These are phyloP conservation scores for Eucalyptus cloeziana DNA, from an alignment of 345 rosid species.

Conservation along the genomic window DNA sequence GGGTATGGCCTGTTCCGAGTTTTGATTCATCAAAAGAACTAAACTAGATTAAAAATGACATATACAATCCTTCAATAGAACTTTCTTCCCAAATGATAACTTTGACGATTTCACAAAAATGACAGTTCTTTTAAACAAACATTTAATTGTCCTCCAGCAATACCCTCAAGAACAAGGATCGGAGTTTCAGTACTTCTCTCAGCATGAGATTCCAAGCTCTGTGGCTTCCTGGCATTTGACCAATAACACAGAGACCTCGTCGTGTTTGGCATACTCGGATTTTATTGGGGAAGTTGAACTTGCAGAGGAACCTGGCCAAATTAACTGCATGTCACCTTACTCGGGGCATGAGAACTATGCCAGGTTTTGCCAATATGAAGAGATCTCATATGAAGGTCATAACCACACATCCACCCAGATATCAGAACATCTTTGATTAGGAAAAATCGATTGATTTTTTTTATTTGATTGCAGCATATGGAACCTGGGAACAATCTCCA, in stretches of 20 bases:
- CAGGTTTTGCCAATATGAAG: neutral
- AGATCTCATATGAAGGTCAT: neutral
- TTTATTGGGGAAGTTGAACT: slow-evolving; percentile 37
- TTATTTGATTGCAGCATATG: neutral
- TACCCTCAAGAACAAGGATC: slow-evolving; percentile 20
- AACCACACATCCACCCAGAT: neutral
- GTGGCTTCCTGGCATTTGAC: slow-evolving; percentile 4
- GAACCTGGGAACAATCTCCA: neutral
- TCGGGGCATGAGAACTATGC: neutral
- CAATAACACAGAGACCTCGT: slow-evolving; percentile 29
- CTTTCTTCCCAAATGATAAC: neutral
- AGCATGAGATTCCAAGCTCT: neutral
- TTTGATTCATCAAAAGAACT: slow-evolving; percentile 56
- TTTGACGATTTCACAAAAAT: neutral
- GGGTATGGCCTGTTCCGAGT: slow-evolving; percentile 51
- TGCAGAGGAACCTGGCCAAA: slow-evolving; percentile 1
- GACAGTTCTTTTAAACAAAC: neutral
- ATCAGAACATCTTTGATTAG: neutral
- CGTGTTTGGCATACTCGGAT: slow-evolving; percentile 33
- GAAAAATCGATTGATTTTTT: neutral
- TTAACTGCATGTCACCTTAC: slow-evolving; percentile 2
- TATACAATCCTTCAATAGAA: neutral
- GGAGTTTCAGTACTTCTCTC: slow-evolving; percentile 16
- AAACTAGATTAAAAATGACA: neutral
- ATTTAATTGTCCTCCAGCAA: neutral